Evolutionary conservation across 192 early-diverging fungal genomes (phyloP).

Genomic region (Kappamyces sp.): DNA sequence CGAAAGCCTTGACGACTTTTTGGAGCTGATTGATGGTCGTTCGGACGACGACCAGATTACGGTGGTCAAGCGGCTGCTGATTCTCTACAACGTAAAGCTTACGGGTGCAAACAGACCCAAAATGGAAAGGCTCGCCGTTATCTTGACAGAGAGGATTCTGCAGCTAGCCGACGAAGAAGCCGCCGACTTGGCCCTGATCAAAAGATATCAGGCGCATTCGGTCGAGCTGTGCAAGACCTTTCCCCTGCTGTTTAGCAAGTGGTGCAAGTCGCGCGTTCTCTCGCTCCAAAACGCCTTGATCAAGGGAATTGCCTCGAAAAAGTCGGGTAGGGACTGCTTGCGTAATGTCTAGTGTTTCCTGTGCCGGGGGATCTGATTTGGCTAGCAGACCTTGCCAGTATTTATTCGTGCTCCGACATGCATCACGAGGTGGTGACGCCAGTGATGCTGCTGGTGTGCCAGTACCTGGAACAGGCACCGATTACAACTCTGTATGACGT

Average conservation of each 20-base stretch:
- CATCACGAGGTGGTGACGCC: conserved; percentile 84
- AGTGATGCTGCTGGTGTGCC: conserved; percentile 68
- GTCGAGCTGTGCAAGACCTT: conserved; percentile 28
- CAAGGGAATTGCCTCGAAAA: conserved; percentile 31
- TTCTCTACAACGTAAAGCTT: conserved; percentile 78
- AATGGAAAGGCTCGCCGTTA: conserved; percentile 51
- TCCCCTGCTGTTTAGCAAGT: conserved; percentile 12
- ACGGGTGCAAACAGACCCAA: conserved; percentile 66
- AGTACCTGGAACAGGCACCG: conserved; percentile 66
- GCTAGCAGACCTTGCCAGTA: conserved; percentile 61
- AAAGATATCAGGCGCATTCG: conserved; percentile 22
- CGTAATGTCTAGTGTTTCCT: conserved; percentile 9
- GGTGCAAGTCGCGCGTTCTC: background rate
- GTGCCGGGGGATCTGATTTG: conserved; percentile 39
- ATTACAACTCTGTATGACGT: conserved; percentile 55
- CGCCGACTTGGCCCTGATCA: conserved; percentile 24
- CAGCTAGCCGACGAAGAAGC: conserved; percentile 34
- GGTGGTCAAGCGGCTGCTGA: conserved; percentile 75
- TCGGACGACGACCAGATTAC: conserved; percentile 61
- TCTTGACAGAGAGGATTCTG: conserved; percentile 7
- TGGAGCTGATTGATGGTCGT: conserved; percentile 57
- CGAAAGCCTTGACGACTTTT: conserved; percentile 60
- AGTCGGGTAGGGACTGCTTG: background rate
- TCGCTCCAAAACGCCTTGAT: conserved; percentile 48
- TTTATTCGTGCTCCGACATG: conserved; percentile 93